A percentile compares a stretch with the other conserved stretches of the same genome.
Evolutionary conservation across 768 basidiomycete genomes (phyloP).

Genomic region (Mycena kentingensis): DNA sequence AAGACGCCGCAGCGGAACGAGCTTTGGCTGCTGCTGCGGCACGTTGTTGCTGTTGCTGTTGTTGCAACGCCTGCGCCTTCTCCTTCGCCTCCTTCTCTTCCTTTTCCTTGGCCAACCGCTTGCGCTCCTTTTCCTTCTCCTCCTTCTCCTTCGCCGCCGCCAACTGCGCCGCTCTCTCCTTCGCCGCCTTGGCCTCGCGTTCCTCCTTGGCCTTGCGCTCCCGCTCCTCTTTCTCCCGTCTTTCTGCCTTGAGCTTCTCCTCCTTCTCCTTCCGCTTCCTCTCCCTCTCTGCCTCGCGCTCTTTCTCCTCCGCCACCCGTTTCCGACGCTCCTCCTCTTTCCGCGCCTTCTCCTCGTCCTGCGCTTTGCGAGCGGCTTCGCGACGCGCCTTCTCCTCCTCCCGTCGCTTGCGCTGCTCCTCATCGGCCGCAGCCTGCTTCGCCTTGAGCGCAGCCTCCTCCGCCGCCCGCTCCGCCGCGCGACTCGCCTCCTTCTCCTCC

Average conservation of each 20-base stretch:
- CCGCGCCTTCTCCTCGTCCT: constrained; percentile 79
- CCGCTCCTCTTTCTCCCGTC: constrained; percentile 68
- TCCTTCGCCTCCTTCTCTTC: constrained; percentile 43
- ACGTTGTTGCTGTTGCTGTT: constrained; percentile 54
- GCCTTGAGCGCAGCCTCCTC: constrained; percentile 81
- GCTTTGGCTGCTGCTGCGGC: constrained; percentile 36
- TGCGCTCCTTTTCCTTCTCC: constrained; percentile 40
- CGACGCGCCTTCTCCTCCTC: constrained; percentile 86
- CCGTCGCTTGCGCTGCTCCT: constrained; percentile 75
- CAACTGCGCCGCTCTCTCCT: constrained; percentile 60
- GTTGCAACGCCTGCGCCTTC: constrained; percentile 28
- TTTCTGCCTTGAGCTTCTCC: constrained; percentile 69
- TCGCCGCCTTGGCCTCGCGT: constrained; percentile 63
- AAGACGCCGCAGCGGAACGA: constrained; percentile 28
- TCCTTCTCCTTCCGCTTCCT: constrained; percentile 75
- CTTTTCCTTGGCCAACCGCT: constrained; percentile 41
- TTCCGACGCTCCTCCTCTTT: constrained; percentile 85
- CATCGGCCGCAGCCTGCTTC: constrained; percentile 75
- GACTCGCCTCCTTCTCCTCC: constrained; percentile 85
- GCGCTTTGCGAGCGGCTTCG: constrained; percentile 72
- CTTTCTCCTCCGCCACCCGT: constrained; percentile 77
- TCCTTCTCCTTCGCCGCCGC: constrained; percentile 48
- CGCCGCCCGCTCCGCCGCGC: constrained; percentile 83
- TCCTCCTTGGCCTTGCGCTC: constrained; percentile 69
- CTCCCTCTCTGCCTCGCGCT: constrained; percentile 76